Conservation (phyloP, 2,329 filamentous ascomycete species). For the Fusarium equiseti region DNA sequence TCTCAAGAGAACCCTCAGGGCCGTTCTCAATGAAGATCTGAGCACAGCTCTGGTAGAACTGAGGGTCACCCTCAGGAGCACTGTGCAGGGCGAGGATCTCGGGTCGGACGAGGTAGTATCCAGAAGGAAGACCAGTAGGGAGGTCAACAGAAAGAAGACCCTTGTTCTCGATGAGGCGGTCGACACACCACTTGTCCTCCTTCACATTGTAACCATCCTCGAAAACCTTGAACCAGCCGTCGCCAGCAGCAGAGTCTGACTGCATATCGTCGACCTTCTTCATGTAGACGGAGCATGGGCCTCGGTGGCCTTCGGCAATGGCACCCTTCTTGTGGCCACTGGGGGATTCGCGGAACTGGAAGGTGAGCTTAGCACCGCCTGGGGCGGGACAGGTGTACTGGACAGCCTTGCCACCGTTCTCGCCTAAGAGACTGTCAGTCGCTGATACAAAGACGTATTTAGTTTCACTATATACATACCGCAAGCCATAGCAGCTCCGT, state of each 20-base stretch:
- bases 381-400: constrained; percentile 62
- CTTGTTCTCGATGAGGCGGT: constrained; percentile 73
- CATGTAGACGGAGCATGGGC: constrained; percentile 79
- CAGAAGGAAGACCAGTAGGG: constrained; percentile 70
- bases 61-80: constrained; percentile 69
- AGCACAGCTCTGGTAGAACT: constrained; percentile 79
- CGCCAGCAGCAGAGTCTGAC: constrained; percentile 65
- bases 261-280: constrained; percentile 73
- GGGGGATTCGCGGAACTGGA: constrained; percentile 74
- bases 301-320: constrained; percentile 72
- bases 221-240: constrained; percentile 85
- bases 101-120: constrained; percentile 78
- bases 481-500: constrained; percentile 75
- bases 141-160: constrained; percentile 73
- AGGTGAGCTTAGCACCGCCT: constrained; percentile 69
- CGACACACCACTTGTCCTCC: constrained; percentile 74
- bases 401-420: constrained; percentile 59
- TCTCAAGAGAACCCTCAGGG: constrained; percentile 59
- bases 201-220: constrained; percentile 72
- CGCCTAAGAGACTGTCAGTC: constrained; percentile 52
- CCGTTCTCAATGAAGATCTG: constrained; percentile 72
- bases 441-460: neutral
- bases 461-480: constrained; percentile 60
- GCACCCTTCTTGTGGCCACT: constrained; percentile 65
- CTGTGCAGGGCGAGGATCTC: constrained; percentile 78